These are phyloP conservation scores for Cladophialophora carrionii DNA, from an alignment of 2,329 filamentous ascomycete species.

Conservation along the genomic window DNA sequence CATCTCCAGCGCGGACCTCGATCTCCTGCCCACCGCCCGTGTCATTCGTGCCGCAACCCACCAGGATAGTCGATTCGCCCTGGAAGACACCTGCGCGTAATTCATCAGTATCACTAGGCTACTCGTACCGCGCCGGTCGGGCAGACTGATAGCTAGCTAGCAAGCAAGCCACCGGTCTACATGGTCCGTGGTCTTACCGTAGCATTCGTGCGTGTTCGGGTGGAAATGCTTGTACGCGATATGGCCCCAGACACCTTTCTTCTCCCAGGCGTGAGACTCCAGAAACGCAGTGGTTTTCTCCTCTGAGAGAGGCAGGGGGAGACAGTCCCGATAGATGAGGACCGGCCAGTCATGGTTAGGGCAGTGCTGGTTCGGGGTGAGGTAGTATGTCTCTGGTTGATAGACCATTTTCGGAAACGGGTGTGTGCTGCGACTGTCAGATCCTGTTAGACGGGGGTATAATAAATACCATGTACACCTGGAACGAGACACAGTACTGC, in stretches of 20 bases:
- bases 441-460: no score
- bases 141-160: no score
- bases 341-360: slow-evolving; percentile 45
- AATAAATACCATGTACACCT: neutral
- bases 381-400: slow-evolving; percentile 37
- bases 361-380: slow-evolving; percentile 39
- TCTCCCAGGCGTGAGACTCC: slow-evolving; percentile 43
- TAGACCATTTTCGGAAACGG: no score
- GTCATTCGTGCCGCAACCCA: slow-evolving; percentile 42
- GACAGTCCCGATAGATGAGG: slow-evolving; percentile 44
- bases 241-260: slow-evolving; percentile 41
- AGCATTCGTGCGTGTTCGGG: slow-evolving; percentile 47
- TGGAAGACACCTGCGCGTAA: slow-evolving; percentile 21
- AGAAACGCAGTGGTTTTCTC: slow-evolving; percentile 39
- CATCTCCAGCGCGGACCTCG: slow-evolving; percentile 41
- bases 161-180: neutral
- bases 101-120: neutral
- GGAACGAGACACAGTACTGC: neutral
- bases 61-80: slow-evolving; percentile 26
- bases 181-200: slow-evolving; percentile 37
- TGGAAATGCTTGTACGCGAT: slow-evolving; percentile 42
- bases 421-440: no score
- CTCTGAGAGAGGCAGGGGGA: slow-evolving; percentile 40
- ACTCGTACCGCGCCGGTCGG: no score
- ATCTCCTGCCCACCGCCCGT: slow-evolving; percentile 32